A percentile compares a stretch with the other conserved stretches of the same genome.
phyloP scores from a whole-genome alignment of 1,284 basidiomycete genomes.

The Takashimella tepidaria region DNA sequence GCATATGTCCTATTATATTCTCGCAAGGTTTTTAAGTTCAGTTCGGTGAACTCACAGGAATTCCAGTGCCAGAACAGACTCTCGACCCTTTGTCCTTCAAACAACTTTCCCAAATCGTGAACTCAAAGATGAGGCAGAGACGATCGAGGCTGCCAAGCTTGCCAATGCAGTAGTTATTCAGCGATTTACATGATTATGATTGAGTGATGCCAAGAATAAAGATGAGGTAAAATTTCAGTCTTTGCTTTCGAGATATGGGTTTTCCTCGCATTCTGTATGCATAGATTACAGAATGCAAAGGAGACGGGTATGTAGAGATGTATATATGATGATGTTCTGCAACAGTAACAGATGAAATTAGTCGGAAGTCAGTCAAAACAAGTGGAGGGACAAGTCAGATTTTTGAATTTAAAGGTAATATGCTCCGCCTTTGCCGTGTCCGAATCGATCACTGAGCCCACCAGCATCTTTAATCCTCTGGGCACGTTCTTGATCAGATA shows the following conservation, averaged over 20 bases:
- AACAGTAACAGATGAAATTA: too few species aligned
- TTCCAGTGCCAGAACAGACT: conserved; percentile 68
- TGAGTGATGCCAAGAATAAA: too few species aligned
- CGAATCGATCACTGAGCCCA: conserved; percentile 73
- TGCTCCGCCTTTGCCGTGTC: conserved; percentile 49
- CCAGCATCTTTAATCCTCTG: conserved; percentile 73
- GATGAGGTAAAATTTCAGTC: too few species aligned
- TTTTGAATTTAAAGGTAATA: conserved; percentile 21
- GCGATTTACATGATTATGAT: conserved; percentile 51
- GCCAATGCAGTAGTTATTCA: conserved; percentile 82
- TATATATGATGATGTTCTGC: too few species aligned
- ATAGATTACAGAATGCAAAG: neutral
- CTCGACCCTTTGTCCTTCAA: conserved; percentile 72
- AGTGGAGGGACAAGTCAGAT: too few species aligned
- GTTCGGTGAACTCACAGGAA: too few species aligned
- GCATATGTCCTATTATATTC: too few species aligned
- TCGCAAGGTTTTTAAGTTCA: too few species aligned
- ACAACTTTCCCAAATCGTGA: conserved; percentile 76
- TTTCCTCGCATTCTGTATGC: too few species aligned
- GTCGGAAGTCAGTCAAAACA: too few species aligned
- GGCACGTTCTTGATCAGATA: conserved; percentile 73
- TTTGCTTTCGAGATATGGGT: too few species aligned
- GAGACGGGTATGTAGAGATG: neutral
- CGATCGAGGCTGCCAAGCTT: conserved; percentile 69
- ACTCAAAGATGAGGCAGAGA: conserved; percentile 62